Evolutionary conservation across 306 rosid genomes (phyloP).

Genomic region (Malus domestica): ASM211411v1 NC_041800.1:33129733-33130232

Average conservation of each 20-base stretch:
- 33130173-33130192: background rate
- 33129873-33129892: slow-evolving; percentile 51
- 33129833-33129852: no score
- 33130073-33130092: no score
- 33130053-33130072: no score
- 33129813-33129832: no score
- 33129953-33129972: slow-evolving; percentile 41
- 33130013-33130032: no score
- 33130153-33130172: background rate
- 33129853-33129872: no score
- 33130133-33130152: background rate
- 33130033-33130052: no score
- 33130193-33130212: no score
- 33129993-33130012: no score
- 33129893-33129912: slow-evolving; percentile 51
- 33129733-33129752: background rate
- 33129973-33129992: no score
- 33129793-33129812: background rate
- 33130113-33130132: background rate
- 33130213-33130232: no score
- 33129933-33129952: slow-evolving; percentile 52
- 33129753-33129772: background rate
- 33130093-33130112: no score
- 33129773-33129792: background rate
- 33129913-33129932: slow-evolving; percentile 45